These are phyloP conservation scores for Uncinocarpus reesii DNA, from an alignment of 2,329 filamentous ascomycete genomes.

Conservation along the genomic window DNA sequence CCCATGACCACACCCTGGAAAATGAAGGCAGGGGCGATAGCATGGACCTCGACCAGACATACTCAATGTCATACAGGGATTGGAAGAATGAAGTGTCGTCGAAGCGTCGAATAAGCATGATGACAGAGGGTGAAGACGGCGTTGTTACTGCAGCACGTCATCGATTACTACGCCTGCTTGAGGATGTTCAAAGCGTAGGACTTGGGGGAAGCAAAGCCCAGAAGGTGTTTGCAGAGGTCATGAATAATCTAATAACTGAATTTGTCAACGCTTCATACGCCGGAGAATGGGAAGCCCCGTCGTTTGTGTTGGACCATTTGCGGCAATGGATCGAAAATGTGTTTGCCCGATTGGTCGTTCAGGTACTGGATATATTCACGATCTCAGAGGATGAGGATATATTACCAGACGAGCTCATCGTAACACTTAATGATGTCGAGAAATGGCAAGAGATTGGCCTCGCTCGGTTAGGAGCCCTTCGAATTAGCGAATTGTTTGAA, in stretches of 20 bases:
- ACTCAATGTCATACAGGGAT: slow-evolving; percentile 30
- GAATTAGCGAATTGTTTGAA: slow-evolving; percentile 50
- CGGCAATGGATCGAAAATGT: slow-evolving; percentile 47
- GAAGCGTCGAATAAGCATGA: slow-evolving; percentile 24
- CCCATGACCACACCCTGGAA: neutral
- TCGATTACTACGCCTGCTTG: slow-evolving; percentile 33
- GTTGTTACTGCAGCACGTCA: slow-evolving; percentile 26
- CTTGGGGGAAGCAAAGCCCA: slow-evolving; percentile 47
- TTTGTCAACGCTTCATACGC: slow-evolving; percentile 49
- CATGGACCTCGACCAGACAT: slow-evolving; percentile 32
- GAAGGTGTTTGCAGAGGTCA: slow-evolving; percentile 48
- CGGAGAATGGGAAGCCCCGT: slow-evolving; percentile 46
- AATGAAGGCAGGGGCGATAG: slow-evolving; percentile 20
- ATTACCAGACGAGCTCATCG: slow-evolving; percentile 22
- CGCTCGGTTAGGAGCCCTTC: slow-evolving; percentile 44
- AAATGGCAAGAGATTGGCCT: slow-evolving; percentile 49
- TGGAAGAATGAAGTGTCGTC: slow-evolving; percentile 29
- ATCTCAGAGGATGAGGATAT: slow-evolving; percentile 17
- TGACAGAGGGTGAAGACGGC: slow-evolving; percentile 26
- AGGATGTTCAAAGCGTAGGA: slow-evolving; percentile 43
- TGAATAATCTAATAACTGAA: slow-evolving; percentile 48
- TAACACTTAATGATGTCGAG: slow-evolving; percentile 37
- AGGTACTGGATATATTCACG: slow-evolving; percentile 38
- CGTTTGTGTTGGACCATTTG: slow-evolving; percentile 41
- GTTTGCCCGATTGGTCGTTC: slow-evolving; percentile 44